Evolutionary conservation across 73 alveolate species (phyloP).

Genomic region (Stentor roeselii): DNA sequence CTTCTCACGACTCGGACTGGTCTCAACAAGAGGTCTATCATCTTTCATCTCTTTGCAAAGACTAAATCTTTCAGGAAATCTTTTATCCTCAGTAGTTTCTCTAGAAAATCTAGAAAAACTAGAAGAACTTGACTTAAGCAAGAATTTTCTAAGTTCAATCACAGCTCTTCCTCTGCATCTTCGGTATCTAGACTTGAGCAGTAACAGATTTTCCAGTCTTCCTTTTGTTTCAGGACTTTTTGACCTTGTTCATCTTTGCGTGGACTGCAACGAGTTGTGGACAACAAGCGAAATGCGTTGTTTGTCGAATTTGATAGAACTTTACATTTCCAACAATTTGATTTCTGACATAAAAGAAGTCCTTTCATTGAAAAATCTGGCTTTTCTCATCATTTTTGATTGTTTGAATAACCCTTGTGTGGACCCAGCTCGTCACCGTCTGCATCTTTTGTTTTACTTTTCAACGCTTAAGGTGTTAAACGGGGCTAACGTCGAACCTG

Average conservation of each 20-base stretch:
- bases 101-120: not conserved
- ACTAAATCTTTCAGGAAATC: not conserved
- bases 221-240: constrained; percentile 84
- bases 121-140: not conserved
- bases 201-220: constrained; percentile 73
- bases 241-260: constrained; percentile 71
- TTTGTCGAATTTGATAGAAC: constrained; percentile 79
- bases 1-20: not conserved
- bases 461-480: constrained; percentile 77
- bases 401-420: constrained; percentile 71
- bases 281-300: constrained; percentile 45
- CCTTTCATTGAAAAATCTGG: constrained; percentile 49
- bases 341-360: constrained; percentile 68
- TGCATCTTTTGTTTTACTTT: constrained; percentile 65
- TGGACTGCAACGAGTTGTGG: constrained; percentile 80
- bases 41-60: not conserved
- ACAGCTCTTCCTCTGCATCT: not conserved
- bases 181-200: constrained; percentile 48
- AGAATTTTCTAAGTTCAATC: too few relatives aligned
- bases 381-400: constrained; percentile 75
- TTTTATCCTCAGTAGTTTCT: too few relatives aligned
- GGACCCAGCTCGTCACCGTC: constrained; percentile 64
- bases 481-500: constrained; percentile 68
- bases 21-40: not conserved
- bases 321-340: constrained; percentile 90